Conservation (phyloP, 345 rosid genomes). For the Firmiana major region DNA sequence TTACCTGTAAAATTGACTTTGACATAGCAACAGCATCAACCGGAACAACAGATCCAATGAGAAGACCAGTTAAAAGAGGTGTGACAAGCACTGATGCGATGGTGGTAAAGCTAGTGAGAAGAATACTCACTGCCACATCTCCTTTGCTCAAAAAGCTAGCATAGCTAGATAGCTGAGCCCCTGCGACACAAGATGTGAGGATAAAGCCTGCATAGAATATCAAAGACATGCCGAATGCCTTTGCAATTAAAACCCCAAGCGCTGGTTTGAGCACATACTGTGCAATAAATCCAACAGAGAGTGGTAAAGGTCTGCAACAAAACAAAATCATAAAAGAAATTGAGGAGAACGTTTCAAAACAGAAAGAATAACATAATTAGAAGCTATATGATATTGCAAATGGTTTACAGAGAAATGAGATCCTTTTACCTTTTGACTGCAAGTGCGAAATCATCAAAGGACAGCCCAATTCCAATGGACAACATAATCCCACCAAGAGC, state of each 20-base stretch:
- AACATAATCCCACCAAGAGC: constrained; percentile 96
- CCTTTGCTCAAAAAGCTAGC: constrained; percentile 75
- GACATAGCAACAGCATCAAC: constrained; percentile 94
- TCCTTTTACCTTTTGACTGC: constrained; percentile 66
- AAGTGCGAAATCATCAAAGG: constrained; percentile 78
- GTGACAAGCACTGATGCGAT: constrained; percentile 72
- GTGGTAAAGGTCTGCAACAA: constrained; percentile 70
- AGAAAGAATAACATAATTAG: not conserved
- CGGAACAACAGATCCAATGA: constrained; percentile 89
- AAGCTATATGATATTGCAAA: not conserved
- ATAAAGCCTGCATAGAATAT: constrained; percentile 79
- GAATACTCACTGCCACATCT: constrained; percentile 90
- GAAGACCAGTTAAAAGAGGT: constrained; percentile 60
- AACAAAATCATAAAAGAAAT: constrained; percentile 13
- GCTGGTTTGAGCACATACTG: constrained; percentile 82
- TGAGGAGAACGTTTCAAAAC: constrained; percentile 16
- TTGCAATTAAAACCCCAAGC: constrained; percentile 74
- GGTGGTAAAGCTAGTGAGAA: constrained; percentile 77
- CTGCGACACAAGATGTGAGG: constrained; percentile 83
- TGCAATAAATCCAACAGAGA: constrained; percentile 69
- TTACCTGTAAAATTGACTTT: constrained; percentile 89
- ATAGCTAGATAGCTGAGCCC: constrained; percentile 87
- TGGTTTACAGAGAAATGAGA: not conserved
- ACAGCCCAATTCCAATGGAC: constrained; percentile 87
- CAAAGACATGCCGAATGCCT: constrained; percentile 64